Base-by-base conservation (phyloP, 768 basidiomycete genomes). In the Scleroderma bovista region DNA sequence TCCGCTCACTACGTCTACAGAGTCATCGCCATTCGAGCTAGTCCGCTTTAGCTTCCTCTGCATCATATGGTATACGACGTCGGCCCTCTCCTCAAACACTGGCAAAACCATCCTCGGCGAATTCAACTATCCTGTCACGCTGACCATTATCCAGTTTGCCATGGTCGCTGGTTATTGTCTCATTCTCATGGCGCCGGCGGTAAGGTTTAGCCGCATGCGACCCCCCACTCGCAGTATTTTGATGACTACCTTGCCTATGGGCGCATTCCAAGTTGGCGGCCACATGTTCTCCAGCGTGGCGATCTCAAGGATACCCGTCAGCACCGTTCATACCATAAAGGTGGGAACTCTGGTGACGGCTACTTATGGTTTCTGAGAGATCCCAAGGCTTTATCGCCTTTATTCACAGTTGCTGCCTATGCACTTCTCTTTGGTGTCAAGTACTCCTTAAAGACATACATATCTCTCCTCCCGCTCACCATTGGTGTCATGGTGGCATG, bases 311-410 rank as follows among this genome's bases (percentile, higher is more conserved):
- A 95, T 97, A 53, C 92, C 89, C 2, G 96, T 99, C 51, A 93
- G 89, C 72, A 99, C 96, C 1, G 93, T 97, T 13, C 96, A 99
- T 67, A 98, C 95, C 42, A 97, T 98, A 70, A 99, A 99, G 84
- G 95, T 95, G 77, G 44, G 42, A 44, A 34, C 26, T 34, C 31
- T 45, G 24, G 15, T 10, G 15, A 12, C 15, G 9, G 36, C 26
- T 44, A 48, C 16, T 48, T 11, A 7, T 33, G 34, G 31, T 48
- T 24, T 53, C 39, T 49, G 47, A 38, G 50, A 12, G 32, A 17
- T 23, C 36, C 45, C 6, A 57, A 98, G 96, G 96, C 96, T 0
- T 72, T 98, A 38, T 97, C 96, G 1, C 96, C 96, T 0, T 75
- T 98, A 23, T 97, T 98, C 73, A 99, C 96, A 2, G 96, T 99